phyloP scores from a whole-genome alignment of 1,284 basidiomycete genomes.

The Rhodotorula mucilaginosa region DNA sequence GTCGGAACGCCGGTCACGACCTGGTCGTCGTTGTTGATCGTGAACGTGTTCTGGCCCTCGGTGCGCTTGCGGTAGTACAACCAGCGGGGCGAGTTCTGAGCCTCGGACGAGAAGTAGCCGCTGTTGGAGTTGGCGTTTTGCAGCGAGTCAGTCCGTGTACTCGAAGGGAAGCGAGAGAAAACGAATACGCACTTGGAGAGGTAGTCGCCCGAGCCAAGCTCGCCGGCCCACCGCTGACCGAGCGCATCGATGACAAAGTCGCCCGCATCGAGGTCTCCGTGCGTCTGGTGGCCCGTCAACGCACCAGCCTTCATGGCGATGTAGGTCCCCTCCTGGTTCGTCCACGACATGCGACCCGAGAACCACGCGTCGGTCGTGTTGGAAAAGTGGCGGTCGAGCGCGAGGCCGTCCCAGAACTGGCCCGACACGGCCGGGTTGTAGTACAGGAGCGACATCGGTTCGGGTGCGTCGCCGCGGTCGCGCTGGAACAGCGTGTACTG shows the following conservation, averaged over 20 bases:
- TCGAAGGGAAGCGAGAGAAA: not conserved
- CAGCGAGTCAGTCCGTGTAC: slow-evolving; percentile 38
- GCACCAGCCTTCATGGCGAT: slow-evolving; percentile 84
- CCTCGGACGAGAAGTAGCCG: slow-evolving; percentile 42
- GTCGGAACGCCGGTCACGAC: slow-evolving; percentile 67
- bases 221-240: slow-evolving; percentile 92
- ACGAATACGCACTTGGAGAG: slow-evolving; percentile 2
- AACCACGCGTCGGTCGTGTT: slow-evolving; percentile 74
- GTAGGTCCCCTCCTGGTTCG: slow-evolving; percentile 73
- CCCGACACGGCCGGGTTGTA: slow-evolving; percentile 79
- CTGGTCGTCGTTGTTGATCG: slow-evolving; percentile 78
- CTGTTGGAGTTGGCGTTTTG: not conserved
- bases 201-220: slow-evolving; percentile 72
- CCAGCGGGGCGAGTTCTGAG: slow-evolving; percentile 72
- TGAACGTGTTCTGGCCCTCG: slow-evolving; percentile 92
- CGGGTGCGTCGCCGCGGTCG: slow-evolving; percentile 79
- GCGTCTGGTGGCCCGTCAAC: slow-evolving; percentile 56
- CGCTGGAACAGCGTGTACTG: slow-evolving; percentile 84
- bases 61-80: slow-evolving; percentile 78
- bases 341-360: slow-evolving; percentile 81
- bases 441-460: slow-evolving; percentile 96
- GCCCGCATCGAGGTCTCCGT: slow-evolving; percentile 44
- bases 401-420: slow-evolving; percentile 83
- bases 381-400: slow-evolving; percentile 79
- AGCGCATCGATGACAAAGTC: slow-evolving; percentile 95